Evolutionary conservation across 2,329 filamentous ascomycete species (phyloP).

Genomic region (Byssothecium circinans): DNA sequence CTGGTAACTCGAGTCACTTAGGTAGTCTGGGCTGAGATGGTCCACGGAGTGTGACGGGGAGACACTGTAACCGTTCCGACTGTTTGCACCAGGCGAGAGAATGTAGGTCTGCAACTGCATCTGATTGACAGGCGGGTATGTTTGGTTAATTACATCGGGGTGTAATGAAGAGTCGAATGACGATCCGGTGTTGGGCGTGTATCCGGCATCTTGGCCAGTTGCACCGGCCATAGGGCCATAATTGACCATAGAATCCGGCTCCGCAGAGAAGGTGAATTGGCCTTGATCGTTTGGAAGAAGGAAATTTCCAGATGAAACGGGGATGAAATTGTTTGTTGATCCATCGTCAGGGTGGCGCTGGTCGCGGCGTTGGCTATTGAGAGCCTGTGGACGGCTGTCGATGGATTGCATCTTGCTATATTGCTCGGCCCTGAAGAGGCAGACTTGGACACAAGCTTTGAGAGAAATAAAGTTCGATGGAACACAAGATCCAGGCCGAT

Average conservation of each 20-base stretch:
- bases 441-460: conserved; percentile 19
- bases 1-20: conserved; percentile 37
- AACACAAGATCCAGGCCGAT: conserved; percentile 13
- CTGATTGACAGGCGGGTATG: conserved; percentile 35
- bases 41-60: conserved; percentile 45
- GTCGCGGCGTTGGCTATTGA: conserved; percentile 38
- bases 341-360: conserved; percentile 38
- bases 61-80: conserved; percentile 32
- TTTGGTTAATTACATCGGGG: conserved; percentile 33
- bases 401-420: conserved; percentile 33
- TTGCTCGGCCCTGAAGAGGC: conserved; percentile 21
- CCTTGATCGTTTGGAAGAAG: conserved; percentile 34
- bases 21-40: conserved; percentile 42
- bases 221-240: conserved; percentile 31
- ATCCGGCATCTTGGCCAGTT: conserved; percentile 31
- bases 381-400: conserved; percentile 38
- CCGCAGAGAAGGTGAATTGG: conserved; percentile 40
- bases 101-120: conserved; percentile 29
- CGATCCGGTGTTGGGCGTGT: conserved; percentile 36
- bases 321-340: conserved; percentile 28
- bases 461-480: conserved; percentile 7
- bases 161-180: conserved; percentile 42
- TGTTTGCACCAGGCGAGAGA: conserved; percentile 33
- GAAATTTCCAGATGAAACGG: conserved; percentile 23
- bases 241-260: conserved; percentile 38